Evolutionary conservation across 2,329 filamentous ascomycete species (phyloP), one percentile per base, ranked within the genome.

Genomic region (Botrytis squamosa): DNA sequence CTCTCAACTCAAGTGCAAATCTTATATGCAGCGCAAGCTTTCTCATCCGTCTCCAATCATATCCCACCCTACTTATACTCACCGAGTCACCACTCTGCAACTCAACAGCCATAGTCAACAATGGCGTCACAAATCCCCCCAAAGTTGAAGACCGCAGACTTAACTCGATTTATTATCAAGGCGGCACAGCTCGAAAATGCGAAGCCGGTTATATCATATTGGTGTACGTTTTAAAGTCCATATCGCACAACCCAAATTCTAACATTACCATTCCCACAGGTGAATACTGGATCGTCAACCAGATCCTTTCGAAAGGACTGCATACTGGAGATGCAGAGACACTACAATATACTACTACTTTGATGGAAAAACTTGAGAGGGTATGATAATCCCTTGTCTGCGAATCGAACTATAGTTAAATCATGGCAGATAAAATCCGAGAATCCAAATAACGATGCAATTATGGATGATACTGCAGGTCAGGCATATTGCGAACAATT

Each of bases 401-500:
- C 36, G 18, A 42, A 33, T 22, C 12, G 46, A 8, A 20, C 18
- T 66, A 12, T 66, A 55, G 67, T 49, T 75, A 75, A 68, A 76
- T 9, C 5, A 59, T 36, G 38, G 7, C 77, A 92, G 87, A 91
- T 89, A 76, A 96, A 96, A 85, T 85, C 85, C 18, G 88, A 92
- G 73, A 90, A 95, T 80, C 86, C 90, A 16, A 87, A 88, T 66
- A 93, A 98, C 80, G 93, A 97, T 81, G 92, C 94, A 25, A 91
- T 98, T 71, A 86, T 89, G 9, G 95, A 98, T 82, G 95, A 98
- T 78, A 85, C 91, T 1, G 93, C 92, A 6, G 95, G 94, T 1
- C 93, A 95, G 83, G 94, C 94, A 71, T 97, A 97, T 79, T 91
- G 98, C 66, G 95, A 98, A 83, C 92, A 97, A 81, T 99, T 99